Conservation (phyloP, 805 yeast genomes). For the Scheffersomyces stipitis region DNA sequence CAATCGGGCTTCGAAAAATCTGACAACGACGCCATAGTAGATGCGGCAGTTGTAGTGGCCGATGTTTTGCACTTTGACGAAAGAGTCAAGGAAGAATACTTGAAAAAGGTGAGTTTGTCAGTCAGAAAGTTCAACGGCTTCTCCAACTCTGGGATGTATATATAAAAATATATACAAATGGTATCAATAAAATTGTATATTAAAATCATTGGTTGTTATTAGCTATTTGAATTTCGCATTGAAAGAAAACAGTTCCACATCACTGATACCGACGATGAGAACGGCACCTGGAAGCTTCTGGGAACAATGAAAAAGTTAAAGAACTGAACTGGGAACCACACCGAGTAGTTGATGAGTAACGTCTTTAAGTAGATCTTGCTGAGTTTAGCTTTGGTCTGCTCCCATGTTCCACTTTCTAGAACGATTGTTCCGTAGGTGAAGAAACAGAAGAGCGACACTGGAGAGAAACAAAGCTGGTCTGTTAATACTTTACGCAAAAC, state of each 20-base stretch:
- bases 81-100: conserved; percentile 6
- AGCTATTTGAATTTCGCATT: conserved; percentile 53
- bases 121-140: conserved; percentile 24
- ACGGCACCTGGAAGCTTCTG: conserved; percentile 79
- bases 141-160: conserved; percentile 27
- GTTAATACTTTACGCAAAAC: conserved; percentile 84
- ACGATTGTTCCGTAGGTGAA: conserved; percentile 82
- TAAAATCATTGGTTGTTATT: no score
- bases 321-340: conserved; percentile 85
- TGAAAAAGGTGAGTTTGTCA: conserved; percentile 16
- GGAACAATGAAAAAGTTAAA: conserved; percentile 73
- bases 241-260: conserved; percentile 94
- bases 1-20: conserved; percentile 59
- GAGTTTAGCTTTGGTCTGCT: conserved; percentile 64
- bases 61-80: conserved; percentile 4
- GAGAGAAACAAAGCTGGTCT: conserved; percentile 89
- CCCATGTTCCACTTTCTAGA: conserved; percentile 69
- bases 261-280: conserved; percentile 81
- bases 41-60: conserved; percentile 17
- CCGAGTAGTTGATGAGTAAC: conserved; percentile 61
- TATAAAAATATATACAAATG: conserved; percentile 4
- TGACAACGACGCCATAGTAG: conserved; percentile 42
- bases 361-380: conserved; percentile 67
- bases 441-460: conserved; percentile 75
- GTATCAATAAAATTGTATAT: no score